Evolutionary conservation across 2,329 filamentous ascomycete species (phyloP), one percentile per base, ranked within the genome.

Genomic region (Colletotrichum costaricense): DNA sequence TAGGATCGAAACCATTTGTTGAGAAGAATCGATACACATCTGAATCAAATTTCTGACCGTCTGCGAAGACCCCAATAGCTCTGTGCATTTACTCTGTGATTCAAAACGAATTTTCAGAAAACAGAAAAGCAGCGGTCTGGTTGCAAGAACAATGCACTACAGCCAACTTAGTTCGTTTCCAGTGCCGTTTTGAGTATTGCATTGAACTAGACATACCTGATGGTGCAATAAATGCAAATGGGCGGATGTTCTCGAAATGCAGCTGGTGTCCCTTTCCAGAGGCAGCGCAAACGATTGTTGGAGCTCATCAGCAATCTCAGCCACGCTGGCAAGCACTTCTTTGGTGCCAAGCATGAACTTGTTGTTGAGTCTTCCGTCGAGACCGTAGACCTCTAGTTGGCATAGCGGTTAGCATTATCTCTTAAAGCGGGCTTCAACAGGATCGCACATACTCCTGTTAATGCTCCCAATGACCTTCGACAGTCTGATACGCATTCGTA

Each of bases 1-100:
- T 2, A 88, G 82, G 28, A 88, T 82, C 2, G 81, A 76, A 56
- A 82, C 78, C 76, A 76, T 80, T 67, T 81, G 78, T 19, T 79
- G 76, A 2, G 80, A 81, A 19, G 81, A 82, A 58, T 82, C 81
- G 69, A 82, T 76, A 33, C 80, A 80, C 78, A 82, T 80, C 57
- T 80, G 79, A 60, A 81, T 75, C 35, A 82, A 69, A 57, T 80
- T 82, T 64, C 78, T 78, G n/a, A 81, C 76, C 12, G 77, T 80
- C 69, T 77, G 75, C 7, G 79, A 79, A 26, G 86, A 88, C 9
- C 79, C 79, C 1, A 88, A 86, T 0, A 75, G 74, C 30, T 78
- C 76, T 0, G 77, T 60, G 52, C 76, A 79, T 1, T 76, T 72
- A 5, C 74, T 65, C 1, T 74, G 76, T 0, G 79, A 79, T 22